These are phyloP conservation scores for Ceratocystis albifundus DNA, from an alignment of 2,329 filamentous ascomycete genomes.

Conservation along the genomic window DNA sequence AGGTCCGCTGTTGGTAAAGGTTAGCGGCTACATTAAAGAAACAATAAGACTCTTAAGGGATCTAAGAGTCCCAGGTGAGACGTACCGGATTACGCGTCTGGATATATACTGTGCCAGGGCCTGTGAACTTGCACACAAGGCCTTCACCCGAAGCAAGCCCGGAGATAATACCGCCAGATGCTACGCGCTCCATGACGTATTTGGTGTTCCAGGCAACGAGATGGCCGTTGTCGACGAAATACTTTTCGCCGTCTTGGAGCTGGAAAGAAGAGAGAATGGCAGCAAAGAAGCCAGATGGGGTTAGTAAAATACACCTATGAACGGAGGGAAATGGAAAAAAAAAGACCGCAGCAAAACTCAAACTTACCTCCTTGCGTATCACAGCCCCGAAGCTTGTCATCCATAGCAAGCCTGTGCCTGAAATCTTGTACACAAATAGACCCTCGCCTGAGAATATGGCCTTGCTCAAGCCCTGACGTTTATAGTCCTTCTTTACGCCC, in stretches of 20 bases:
- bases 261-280: constrained; percentile 25
- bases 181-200: constrained; percentile 79
- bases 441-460: constrained; percentile 92
- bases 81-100: constrained; percentile 77
- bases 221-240: constrained; percentile 87
- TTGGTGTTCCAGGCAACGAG: constrained; percentile 95
- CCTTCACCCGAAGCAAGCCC: constrained; percentile 72
- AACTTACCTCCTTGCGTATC: constrained; percentile 77
- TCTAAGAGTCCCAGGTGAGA: constrained; percentile 22
- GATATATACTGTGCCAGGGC: constrained; percentile 80
- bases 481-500: constrained; percentile 77
- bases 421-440: constrained; percentile 78
- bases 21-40: too few relatives aligned
- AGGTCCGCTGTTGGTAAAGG: constrained; percentile 35
- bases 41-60: not conserved
- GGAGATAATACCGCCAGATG: constrained; percentile 89
- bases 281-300: not conserved
- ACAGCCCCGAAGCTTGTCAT: constrained; percentile 90
- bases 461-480: constrained; percentile 75
- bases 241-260: constrained; percentile 62
- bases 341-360: not conserved
- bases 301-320: constrained; percentile 10
- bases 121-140: constrained; percentile 86
- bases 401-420: constrained; percentile 72
- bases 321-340: not conserved